These are phyloP conservation scores for Cutaneotrichosporon arboriforme DNA, from an alignment of 1,284 basidiomycete genomes.

Conservation along the genomic window DNA sequence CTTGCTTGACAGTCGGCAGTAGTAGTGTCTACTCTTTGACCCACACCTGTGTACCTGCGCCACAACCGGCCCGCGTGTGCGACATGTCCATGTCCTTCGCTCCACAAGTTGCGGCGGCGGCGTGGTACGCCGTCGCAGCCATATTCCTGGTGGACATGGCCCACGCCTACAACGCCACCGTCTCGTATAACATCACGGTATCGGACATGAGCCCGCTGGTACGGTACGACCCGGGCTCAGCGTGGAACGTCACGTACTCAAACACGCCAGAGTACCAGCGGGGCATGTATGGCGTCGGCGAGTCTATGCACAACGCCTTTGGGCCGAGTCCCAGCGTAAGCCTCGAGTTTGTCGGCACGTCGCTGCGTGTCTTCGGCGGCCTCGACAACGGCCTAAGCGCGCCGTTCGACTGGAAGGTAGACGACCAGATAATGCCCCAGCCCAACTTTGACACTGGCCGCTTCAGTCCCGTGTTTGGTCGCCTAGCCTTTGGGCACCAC, in stretches of 20 bases:
- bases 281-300: background rate
- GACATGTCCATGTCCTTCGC: too few relatives aligned
- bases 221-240: background rate
- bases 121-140: background rate
- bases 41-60: too few relatives aligned
- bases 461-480: too few relatives aligned
- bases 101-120: background rate
- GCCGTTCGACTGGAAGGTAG: background rate
- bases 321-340: background rate
- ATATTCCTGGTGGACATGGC: background rate
- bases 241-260: background rate
- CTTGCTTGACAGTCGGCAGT: too few relatives aligned
- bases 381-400: background rate
- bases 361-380: background rate
- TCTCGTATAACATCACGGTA: background rate
- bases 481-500: too few relatives aligned
- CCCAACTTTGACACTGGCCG: too few relatives aligned
- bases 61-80: too few relatives aligned
- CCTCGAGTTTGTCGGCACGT: background rate
- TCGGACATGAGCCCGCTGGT: background rate
- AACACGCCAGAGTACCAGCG: background rate
- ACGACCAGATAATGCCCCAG: background rate
- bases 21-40: too few relatives aligned
- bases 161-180: background rate
- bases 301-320: background rate